A percentile compares a stretch with the other conserved stretches of the same genome.
These are phyloP conservation scores for Mycena citricolor DNA, from an alignment of 1,284 basidiomycete species.

Conservation along the genomic window DNA sequence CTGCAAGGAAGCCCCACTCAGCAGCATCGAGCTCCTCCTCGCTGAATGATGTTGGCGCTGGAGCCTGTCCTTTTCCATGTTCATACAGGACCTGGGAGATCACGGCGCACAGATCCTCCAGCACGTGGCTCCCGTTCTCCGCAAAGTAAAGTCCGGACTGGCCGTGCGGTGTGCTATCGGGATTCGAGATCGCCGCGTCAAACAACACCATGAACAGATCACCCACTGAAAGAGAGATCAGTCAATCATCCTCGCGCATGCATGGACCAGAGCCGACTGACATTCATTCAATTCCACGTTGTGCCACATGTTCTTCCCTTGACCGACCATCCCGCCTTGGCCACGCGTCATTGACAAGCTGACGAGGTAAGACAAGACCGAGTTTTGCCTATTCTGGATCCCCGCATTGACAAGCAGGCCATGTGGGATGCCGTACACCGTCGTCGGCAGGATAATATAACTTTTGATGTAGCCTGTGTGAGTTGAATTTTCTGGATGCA, in stretches of 20 bases:
- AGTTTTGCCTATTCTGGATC: constrained; percentile 38
- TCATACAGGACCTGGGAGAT: constrained; percentile 32
- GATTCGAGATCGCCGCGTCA: constrained; percentile 7
- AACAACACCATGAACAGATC: constrained; percentile 23
- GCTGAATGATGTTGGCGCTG: constrained; percentile 29
- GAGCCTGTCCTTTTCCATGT: constrained; percentile 17
- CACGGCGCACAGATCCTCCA: constrained; percentile 29
- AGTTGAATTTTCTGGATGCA: neutral
- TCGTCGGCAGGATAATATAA: constrained; percentile 41
- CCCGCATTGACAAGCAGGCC: constrained; percentile 38
- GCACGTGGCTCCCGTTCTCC: constrained; percentile 33
- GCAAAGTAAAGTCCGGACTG: constrained; percentile 36
- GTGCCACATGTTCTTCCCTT: constrained; percentile 44
- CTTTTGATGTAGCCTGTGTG: constrained; percentile 39
- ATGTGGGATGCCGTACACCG: constrained; percentile 39
- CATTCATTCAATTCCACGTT: constrained; percentile 30
- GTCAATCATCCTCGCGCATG: constrained; percentile 2
- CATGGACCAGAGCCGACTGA: constrained; percentile 22
- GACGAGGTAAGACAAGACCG: constrained; percentile 38
- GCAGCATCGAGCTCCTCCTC: constrained; percentile 25
- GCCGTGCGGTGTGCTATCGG: constrained; percentile 26
- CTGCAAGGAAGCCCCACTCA: neutral
- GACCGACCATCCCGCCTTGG: constrained; percentile 41
- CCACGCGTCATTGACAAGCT: constrained; percentile 32
- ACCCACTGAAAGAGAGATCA: constrained; percentile 28